Evolutionary conservation across 2,329 filamentous ascomycete species (phyloP).

Genomic region (Beauveria bassiana): DNA sequence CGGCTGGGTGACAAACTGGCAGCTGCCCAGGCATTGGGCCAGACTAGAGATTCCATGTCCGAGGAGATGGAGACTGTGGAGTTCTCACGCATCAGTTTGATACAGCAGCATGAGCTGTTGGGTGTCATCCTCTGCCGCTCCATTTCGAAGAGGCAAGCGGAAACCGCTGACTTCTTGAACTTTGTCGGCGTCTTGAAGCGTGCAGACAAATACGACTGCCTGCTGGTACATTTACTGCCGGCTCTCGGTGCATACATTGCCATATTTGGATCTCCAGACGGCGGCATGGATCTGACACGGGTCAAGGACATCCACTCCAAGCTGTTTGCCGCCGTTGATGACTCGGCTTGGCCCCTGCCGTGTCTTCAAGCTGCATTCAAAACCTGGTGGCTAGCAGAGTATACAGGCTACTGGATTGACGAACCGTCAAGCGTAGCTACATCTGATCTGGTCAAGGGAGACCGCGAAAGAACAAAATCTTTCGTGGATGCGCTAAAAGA

Average conservation of each 20-base stretch:
- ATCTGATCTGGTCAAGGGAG: constrained; percentile 59
- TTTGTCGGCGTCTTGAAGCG: constrained; percentile 62
- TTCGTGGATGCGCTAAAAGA: constrained; percentile 77
- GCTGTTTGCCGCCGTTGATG: constrained; percentile 59
- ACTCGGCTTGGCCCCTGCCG: constrained; percentile 62
- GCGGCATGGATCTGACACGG: constrained; percentile 57
- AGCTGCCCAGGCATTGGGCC: constrained; percentile 66
- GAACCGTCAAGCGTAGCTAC: constrained; percentile 53
- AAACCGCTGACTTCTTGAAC: constrained; percentile 62
- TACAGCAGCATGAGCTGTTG: constrained; percentile 83
- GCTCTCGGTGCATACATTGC: constrained; percentile 69
- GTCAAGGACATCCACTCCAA: constrained; percentile 63
- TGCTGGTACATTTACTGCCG: constrained; percentile 74
- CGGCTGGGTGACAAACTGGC: constrained; percentile 68
- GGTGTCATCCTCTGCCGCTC: constrained; percentile 72
- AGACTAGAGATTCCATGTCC: constrained; percentile 42
- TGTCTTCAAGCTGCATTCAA: constrained; percentile 72
- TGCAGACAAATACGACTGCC: constrained; percentile 67
- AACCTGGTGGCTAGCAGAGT: constrained; percentile 87
- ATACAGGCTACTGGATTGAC: constrained; percentile 82
- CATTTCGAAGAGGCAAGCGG: constrained; percentile 66
- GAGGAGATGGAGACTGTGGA: constrained; percentile 72
- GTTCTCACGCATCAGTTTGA: constrained; percentile 71
- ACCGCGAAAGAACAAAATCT: constrained; percentile 54
- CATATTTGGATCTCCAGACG: constrained; percentile 70